Evolutionary conservation across 768 basidiomycete genomes (phyloP).

Genomic region (Harrya chromipes): DNA sequence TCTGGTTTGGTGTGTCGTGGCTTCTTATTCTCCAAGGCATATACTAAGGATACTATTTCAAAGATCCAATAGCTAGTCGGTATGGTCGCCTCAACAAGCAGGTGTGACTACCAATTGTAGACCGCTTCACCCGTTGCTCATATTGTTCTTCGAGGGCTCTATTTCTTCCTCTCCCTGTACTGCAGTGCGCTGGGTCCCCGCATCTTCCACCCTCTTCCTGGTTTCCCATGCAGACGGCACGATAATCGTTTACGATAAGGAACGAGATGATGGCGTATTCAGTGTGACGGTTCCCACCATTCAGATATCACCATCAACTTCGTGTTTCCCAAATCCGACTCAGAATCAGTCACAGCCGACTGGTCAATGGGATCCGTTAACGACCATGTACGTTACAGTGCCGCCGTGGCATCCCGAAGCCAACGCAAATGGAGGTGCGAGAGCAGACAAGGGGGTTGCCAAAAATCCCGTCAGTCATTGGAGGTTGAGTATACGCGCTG

Average conservation of each 20-base stretch:
- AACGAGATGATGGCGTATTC: conserved; percentile 83
- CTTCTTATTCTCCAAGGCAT: conserved; percentile 1
- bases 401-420: conserved; percentile 81
- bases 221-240: conserved; percentile 89
- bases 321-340: conserved; percentile 26
- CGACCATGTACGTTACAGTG: conserved; percentile 75
- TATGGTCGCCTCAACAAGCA: conserved; percentile 89
- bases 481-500: conserved; percentile 67
- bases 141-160: conserved; percentile 49
- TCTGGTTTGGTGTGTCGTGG: conserved; percentile 81
- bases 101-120: conserved; percentile 35
- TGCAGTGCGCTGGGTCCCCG: conserved; percentile 87
- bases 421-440: conserved; percentile 28
- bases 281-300: conserved; percentile 52
- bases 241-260: conserved; percentile 86
- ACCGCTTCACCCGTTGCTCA: conserved; percentile 9
- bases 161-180: conserved; percentile 82
- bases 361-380: conserved; percentile 71
- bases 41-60: conserved; percentile 3
- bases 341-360: conserved; percentile 22
- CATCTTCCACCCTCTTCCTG: conserved; percentile 75
- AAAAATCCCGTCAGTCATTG: conserved; percentile 93
- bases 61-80: conserved; percentile 77
- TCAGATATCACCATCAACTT: conserved; percentile 29
- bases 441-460: conserved; percentile 60